Evolutionary conservation across 306 rosid genomes (phyloP).

Genomic region (Carpinus viminea): DNA sequence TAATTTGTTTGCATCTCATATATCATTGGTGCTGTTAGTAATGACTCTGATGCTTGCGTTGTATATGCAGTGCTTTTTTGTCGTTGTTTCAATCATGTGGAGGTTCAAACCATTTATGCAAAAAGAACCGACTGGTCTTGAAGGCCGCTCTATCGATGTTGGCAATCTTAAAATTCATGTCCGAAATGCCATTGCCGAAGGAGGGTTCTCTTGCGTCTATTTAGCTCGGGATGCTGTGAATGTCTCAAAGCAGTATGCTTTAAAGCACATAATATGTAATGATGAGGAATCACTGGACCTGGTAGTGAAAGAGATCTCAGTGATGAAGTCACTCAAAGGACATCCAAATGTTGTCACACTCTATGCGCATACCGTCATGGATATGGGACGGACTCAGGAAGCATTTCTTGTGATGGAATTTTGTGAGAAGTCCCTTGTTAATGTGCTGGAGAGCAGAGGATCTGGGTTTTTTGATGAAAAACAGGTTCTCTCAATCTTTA

Average conservation of each 20-base stretch:
- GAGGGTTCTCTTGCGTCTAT: slow-evolving; percentile 96
- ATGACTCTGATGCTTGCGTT: slow-evolving; percentile 12
- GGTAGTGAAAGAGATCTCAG: slow-evolving; percentile 83
- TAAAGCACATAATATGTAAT: slow-evolving; percentile 89
- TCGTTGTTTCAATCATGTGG: slow-evolving; percentile 61
- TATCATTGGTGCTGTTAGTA: slow-evolving; percentile 5
- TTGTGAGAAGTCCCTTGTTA: slow-evolving; percentile 88
- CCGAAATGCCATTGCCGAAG: slow-evolving; percentile 84
- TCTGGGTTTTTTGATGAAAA: slow-evolving; percentile 83
- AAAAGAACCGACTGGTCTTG: slow-evolving; percentile 84
- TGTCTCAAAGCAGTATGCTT: slow-evolving; percentile 88
- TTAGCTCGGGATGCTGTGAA: slow-evolving; percentile 79
- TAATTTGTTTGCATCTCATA: background rate
- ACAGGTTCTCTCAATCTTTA: slow-evolving; percentile 78
- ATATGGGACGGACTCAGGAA: slow-evolving; percentile 94
- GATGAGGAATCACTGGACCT: slow-evolving; percentile 83
- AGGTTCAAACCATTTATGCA: slow-evolving; percentile 91
- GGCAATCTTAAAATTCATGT: slow-evolving; percentile 81
- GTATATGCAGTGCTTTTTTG: background rate
- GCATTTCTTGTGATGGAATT: slow-evolving; percentile 91
- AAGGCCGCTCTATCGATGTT: slow-evolving; percentile 85
- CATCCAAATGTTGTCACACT: slow-evolving; percentile 92
- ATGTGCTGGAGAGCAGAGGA: slow-evolving; percentile 88
- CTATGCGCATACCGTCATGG: slow-evolving; percentile 69
- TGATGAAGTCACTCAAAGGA: slow-evolving; percentile 77